Base-by-base conservation (phyloP, 2,329 filamentous ascomycete species). In the Hansfordia pulvinata region DNA sequence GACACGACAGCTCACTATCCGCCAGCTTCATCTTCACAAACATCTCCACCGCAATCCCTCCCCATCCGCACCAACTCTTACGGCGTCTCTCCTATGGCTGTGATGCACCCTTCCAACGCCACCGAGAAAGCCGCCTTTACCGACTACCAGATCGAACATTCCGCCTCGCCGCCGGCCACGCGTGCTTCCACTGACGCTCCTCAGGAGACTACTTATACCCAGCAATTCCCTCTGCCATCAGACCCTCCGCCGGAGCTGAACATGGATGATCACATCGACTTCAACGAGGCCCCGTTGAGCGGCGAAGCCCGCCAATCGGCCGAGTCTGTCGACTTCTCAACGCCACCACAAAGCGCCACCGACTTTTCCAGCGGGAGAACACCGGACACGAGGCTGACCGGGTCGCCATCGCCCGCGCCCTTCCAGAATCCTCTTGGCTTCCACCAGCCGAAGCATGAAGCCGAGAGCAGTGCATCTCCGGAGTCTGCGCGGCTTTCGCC, bases 21-120 rank as follows among this genome's bases (percentile, higher is more conserved):
- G n/a, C n/a, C n/a, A n/a, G n/a, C n/a, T n/a, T n/a, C n/a, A n/a
- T n/a, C n/a, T n/a, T n/a, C n/a, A n/a, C n/a, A n/a, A n/a, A n/a
- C n/a, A n/a, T n/a, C n/a, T n/a, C n/a, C n/a, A n/a, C n/a, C n/a
- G n/a, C n/a, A n/a, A n/a, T n/a, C n/a, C n/a, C n/a, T n/a, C n/a
- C n/a, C n/a, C n/a, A n/a, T n/a, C n/a, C n/a, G n/a, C n/a, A n/a
- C n/a, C n/a, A n/a, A n/a, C n/a, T n/a, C n/a, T n/a, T n/a, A 39
- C 15, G 48, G 46, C 33, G 41, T 47, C 30, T 44, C 41, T 10
- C 47, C 47, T 9, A 50, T 47, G 43, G 41, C 40, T 19, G 41
- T 48, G 33, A 41, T 48, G 33, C 37, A 43, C 17, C 47, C 47
- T 10, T 43, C 46, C 29, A 49, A 42, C 29, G 35, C 44, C 26